Evolutionary conservation across 441 rosid genomes (phyloP), one percentile per base, ranked within the genome.

Genomic region (Pelargonium australe): DNA sequence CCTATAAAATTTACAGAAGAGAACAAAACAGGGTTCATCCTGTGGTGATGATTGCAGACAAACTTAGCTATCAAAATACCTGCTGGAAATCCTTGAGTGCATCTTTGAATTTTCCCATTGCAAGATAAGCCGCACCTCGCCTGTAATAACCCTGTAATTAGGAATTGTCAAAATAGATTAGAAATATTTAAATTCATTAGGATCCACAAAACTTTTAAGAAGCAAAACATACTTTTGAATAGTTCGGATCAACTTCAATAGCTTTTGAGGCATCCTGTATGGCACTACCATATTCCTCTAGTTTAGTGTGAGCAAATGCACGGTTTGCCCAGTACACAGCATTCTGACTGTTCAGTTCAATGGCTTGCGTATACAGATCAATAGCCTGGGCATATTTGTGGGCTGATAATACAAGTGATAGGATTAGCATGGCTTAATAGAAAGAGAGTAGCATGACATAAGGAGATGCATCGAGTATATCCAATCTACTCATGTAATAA

Each of bases 301-400:
- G 75, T 69, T 90, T 95, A 10, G 94, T 77, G 80, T 91, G 99
- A 51, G 97, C 90, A 69, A 91, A 84, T 64, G 99, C 91, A 67
- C 99, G 96, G 74, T 95, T 91, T 28, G 99, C 99, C 86, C 93
- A 95, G 75, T 90, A 95, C 72, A 95, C 96, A 77, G 97, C 95
- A 77, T 87, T 95, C 65, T 80, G 78, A 37, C 79, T 23, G 68
- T 81, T 84, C 71, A 86, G 72, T 70, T 86, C 92, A 73, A 91
- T 88, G 13, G 99, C 99, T 79, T 85, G 88, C 1, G 94, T 75
- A 73, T 95, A 95, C 10, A 90, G 80, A 69, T 87, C 97, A 75
- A 95, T 89, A 68, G 99, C 96, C 66, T 79, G 89, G 11, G 81
- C 73, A 79, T 76, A 91, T 72, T 87, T 95, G 80, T 84, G 87